A percentile compares a stretch with the other conserved stretches of the same genome.
These are phyloP conservation scores for Sisymbrium irio DNA, from an alignment of 345 rosid species.

Conservation along the genomic window DNA sequence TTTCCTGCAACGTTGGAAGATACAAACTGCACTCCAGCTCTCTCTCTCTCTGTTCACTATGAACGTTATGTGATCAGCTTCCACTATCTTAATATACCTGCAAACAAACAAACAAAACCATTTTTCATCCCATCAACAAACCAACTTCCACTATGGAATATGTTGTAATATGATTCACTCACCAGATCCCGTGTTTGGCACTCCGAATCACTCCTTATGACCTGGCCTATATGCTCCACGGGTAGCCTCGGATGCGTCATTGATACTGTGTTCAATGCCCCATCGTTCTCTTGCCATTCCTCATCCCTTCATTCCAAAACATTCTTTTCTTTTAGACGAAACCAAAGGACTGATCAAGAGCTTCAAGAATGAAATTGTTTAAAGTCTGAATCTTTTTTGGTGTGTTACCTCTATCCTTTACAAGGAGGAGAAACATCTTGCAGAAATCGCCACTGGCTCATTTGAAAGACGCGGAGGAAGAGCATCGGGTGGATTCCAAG, in stretches of 20 bases:
- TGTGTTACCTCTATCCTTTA: conserved; percentile 84
- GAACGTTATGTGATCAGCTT: conserved; percentile 91
- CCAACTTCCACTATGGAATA: background rate
- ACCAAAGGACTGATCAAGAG: conserved; percentile 6
- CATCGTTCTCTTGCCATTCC: conserved; percentile 96
- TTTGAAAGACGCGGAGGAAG: conserved; percentile 80
- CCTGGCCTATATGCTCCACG: conserved; percentile 61
- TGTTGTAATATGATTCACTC: conserved; percentile 28
- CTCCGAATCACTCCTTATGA: conserved; percentile 55
- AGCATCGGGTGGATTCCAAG: conserved; percentile 86
- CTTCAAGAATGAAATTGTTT: background rate
- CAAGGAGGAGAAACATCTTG: conserved; percentile 68
- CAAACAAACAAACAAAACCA: background rate
- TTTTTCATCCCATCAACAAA: background rate
- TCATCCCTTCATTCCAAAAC: conserved; percentile 61
- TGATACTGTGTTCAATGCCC: conserved; percentile 91
- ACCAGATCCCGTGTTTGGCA: conserved; percentile 92
- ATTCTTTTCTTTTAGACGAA: background rate
- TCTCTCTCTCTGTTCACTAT: conserved; percentile 82
- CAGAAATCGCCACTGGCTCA: conserved; percentile 84
- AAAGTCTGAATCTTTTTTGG: background rate
- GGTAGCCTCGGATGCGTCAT: conserved; percentile 94
- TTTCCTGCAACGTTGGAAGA: conserved; percentile 92
- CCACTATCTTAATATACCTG: conserved; percentile 96
- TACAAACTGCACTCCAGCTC: conserved; percentile 93